Evolutionary conservation across 495 filamentous ascomycete genomes (phyloP).

Genomic region (Daldinia vernicosa): DNA sequence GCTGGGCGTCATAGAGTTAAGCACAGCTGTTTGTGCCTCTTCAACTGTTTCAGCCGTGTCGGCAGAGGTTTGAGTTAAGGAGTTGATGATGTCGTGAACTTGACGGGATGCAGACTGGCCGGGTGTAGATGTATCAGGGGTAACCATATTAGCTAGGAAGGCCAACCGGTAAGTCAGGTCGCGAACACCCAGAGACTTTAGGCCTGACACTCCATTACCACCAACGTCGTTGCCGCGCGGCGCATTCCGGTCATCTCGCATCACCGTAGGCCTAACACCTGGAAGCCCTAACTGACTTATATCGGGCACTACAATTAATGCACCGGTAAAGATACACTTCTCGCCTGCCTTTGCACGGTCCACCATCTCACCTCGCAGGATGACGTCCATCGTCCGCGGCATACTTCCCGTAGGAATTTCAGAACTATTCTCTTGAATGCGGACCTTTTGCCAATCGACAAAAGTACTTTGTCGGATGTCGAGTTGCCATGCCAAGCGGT

Average conservation of each 20-base stretch:
- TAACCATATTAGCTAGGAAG: constrained; percentile 97
- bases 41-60: constrained; percentile 76
- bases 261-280: constrained; percentile 83
- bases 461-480: constrained; percentile 98
- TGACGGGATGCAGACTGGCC: constrained; percentile 58
- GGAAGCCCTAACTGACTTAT: constrained; percentile 94
- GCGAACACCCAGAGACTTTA: constrained; percentile 92
- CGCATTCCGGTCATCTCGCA: constrained; percentile 77
- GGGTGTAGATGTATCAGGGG: constrained; percentile 83
- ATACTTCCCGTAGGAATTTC: constrained; percentile 99
- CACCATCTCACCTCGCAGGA: constrained; percentile 97
- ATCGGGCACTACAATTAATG: constrained; percentile 95
- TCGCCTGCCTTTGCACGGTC: constrained; percentile 97
- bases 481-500: constrained; percentile 88
- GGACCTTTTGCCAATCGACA: constrained; percentile 98
- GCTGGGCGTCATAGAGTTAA: constrained; percentile 79
- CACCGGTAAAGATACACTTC: constrained; percentile 96
- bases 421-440: constrained; percentile 96
- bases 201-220: constrained; percentile 81
- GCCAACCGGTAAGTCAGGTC: constrained; percentile 97
- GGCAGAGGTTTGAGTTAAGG: constrained; percentile 73
- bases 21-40: constrained; percentile 85
- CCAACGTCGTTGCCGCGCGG: constrained; percentile 81
- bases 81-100: constrained; percentile 76
- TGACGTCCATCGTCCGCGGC: constrained; percentile 97